These are phyloP conservation scores for Rhinocladiella similis DNA, from an alignment of 2,329 filamentous ascomycete species.

Conservation along the genomic window DNA sequence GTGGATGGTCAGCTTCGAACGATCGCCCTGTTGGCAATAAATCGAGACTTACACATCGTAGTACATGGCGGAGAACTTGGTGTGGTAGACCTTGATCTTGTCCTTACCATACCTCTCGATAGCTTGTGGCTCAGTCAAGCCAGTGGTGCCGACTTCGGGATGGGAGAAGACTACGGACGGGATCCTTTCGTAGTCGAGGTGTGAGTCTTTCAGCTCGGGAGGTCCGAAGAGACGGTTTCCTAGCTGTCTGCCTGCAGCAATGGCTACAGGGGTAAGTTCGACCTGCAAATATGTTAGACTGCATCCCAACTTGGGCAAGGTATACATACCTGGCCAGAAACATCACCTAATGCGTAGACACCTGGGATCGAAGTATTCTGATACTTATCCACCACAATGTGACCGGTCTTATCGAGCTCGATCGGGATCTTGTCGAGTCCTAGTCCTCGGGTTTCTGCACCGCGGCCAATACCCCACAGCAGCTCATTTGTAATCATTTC, in stretches of 20 bases:
- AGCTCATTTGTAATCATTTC: slow-evolving; percentile 51
- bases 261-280: slow-evolving; percentile 54
- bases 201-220: slow-evolving; percentile 43
- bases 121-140: slow-evolving; percentile 52
- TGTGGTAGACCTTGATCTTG: slow-evolving; percentile 52
- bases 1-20: slow-evolving; percentile 41
- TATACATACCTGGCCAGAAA: slow-evolving; percentile 44
- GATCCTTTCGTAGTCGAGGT: slow-evolving; percentile 52
- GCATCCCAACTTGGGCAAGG: too few species aligned
- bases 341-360: slow-evolving; percentile 53
- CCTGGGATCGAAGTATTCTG: slow-evolving; percentile 51
- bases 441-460: slow-evolving; percentile 46
- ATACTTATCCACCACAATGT: slow-evolving; percentile 50
- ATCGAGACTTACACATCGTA: slow-evolving; percentile 36
- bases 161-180: slow-evolving; percentile 56
- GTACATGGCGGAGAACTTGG: slow-evolving; percentile 52
- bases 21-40: neutral
- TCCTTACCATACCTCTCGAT: slow-evolving; percentile 49
- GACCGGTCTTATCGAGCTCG: slow-evolving; percentile 40
- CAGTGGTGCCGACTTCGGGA: slow-evolving; percentile 51
- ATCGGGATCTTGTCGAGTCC: slow-evolving; percentile 44
- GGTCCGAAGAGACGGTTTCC: slow-evolving; percentile 53
- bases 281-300: slow-evolving; percentile 27
- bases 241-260: slow-evolving; percentile 52
- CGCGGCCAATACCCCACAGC: slow-evolving; percentile 52